A percentile compares a stretch with the other conserved stretches of the same genome.
Evolutionary conservation across 1,284 basidiomycete species (phyloP).

Genomic region (Thecaphora thlaspeos): DNA sequence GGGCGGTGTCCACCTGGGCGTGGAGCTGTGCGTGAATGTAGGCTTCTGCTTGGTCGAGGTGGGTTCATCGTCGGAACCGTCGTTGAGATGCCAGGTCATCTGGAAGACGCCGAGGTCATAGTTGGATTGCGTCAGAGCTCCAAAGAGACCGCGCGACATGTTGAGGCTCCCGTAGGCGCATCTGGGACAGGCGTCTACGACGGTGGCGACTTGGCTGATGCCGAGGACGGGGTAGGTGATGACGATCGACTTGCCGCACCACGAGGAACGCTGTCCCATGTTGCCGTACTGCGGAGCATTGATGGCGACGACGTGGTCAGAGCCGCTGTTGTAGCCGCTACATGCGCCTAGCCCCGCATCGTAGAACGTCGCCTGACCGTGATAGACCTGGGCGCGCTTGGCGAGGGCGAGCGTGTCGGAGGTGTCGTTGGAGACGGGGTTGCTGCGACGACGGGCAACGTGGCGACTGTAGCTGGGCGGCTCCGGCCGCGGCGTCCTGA

Average conservation of each 20-base stretch:
- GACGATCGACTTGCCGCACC: conserved; percentile 68
- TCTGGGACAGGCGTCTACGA: conserved; percentile 71
- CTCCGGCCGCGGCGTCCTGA: no score
- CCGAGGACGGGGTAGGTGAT: conserved; percentile 62
- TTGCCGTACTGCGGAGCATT: conserved; percentile 37
- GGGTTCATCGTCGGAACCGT: not conserved
- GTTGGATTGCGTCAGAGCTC: conserved; percentile 22
- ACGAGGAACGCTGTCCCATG: conserved; percentile 14
- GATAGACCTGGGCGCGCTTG: conserved; percentile 18
- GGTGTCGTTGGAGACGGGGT: not conserved
- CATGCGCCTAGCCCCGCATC: conserved; percentile 34
- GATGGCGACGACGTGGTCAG: conserved; percentile 28
- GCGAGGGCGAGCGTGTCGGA: not conserved
- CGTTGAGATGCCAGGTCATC: conserved; percentile 32
- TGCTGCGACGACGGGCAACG: no score
- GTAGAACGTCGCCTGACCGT: conserved; percentile 31
- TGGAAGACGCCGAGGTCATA: conserved; percentile 33
- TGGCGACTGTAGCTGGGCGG: not conserved
- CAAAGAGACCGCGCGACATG: conserved; percentile 74
- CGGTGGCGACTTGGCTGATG: conserved; percentile 64
- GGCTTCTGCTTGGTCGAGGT: not conserved
- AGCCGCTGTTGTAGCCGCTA: conserved; percentile 20
- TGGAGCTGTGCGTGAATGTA: not conserved
- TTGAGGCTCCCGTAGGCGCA: conserved; percentile 75
- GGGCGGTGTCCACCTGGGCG: not conserved